phyloP scores from a whole-genome alignment of 1,284 basidiomycete genomes.

The Tilletia caries region DNA sequence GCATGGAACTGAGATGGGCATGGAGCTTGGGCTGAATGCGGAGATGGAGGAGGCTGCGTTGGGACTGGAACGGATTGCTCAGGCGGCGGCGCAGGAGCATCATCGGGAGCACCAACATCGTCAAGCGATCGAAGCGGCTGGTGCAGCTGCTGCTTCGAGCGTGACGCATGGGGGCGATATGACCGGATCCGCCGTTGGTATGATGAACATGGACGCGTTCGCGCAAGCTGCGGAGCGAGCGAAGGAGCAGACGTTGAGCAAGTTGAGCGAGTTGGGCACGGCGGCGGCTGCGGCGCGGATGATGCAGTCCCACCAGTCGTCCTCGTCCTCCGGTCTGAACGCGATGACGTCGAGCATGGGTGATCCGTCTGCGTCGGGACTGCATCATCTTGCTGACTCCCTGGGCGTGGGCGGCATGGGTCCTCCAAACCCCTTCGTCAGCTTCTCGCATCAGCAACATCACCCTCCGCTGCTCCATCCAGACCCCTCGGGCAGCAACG shows the following conservation, averaged over 20 bases:
- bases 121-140: background rate
- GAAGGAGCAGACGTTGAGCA: conserved; percentile 10
- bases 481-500: background rate
- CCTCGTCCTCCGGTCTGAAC: background rate
- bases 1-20: conserved; percentile 8
- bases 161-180: too few relatives aligned
- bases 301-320: background rate
- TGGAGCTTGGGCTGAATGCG: conserved; percentile 2
- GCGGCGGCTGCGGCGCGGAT: conserved; percentile 2
- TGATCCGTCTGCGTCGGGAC: background rate
- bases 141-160: background rate
- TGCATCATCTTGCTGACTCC: background rate
- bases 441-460: background rate
- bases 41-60: conserved; percentile 11
- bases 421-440: background rate
- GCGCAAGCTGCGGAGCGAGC: conserved; percentile 8
- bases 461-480: background rate
- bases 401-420: background rate
- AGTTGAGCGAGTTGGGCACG: background rate
- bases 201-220: background rate
- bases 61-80: conserved; percentile 2
- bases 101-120: conserved; percentile 11
- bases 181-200: background rate
- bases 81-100: conserved; percentile 10
- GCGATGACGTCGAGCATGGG: background rate